A percentile compares a stretch with the other conserved stretches of the same genome.
phyloP scores from a whole-genome alignment of 192 early-diverging fungal species.

The Rhizoclosmatium sp. region DNA sequence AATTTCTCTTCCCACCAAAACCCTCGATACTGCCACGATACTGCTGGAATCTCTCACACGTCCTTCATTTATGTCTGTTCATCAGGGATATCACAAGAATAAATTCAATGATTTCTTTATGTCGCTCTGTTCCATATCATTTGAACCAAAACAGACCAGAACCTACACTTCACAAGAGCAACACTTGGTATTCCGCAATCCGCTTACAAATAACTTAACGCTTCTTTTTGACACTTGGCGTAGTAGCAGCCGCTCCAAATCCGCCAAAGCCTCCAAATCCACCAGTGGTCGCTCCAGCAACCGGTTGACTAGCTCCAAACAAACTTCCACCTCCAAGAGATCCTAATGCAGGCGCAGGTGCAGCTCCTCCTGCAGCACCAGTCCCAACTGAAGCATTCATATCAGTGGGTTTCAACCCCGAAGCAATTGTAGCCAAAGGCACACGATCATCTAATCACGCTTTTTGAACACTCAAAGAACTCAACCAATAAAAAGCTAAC shows the following conservation, averaged over 20 bases:
- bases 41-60: too few species aligned
- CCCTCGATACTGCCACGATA: too few species aligned
- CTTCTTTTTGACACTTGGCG: background rate
- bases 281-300: background rate
- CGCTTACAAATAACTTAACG: background rate
- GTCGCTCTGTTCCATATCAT: too few species aligned
- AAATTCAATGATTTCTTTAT: too few species aligned
- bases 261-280: slow-evolving; percentile 8
- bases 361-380: background rate
- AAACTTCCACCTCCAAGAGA: background rate
- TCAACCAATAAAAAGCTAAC: background rate
- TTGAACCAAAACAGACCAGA: background rate
- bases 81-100: too few species aligned
- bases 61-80: too few species aligned
- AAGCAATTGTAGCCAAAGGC: background rate
- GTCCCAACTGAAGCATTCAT: background rate
- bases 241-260: background rate
- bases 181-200: background rate
- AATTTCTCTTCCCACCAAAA: too few species aligned
- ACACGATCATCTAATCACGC: background rate
- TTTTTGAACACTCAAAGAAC: background rate
- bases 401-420: background rate
- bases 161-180: background rate
- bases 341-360: background rate
- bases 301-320: background rate